Evolutionary conservation across 345 rosid genomes (phyloP), one percentile per base, ranked within the genome.

Genomic region (Lepidium africanum): DNA sequence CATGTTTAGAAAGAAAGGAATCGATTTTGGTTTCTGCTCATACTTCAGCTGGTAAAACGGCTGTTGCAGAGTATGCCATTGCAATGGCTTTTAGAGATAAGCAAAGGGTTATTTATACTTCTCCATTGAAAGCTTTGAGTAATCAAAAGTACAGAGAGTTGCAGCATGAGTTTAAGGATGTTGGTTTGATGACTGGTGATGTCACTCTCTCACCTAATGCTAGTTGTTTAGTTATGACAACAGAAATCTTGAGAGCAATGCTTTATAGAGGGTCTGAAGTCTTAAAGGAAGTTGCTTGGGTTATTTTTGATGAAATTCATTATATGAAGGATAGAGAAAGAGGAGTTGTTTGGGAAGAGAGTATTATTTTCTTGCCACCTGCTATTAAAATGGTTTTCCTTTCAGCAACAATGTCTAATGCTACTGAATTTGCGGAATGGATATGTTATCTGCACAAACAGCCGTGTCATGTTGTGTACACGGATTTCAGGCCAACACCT

Each of bases 301-400:
- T 94, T 46, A 85, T 94, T 51, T 94, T 94, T 67, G 99, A 94
- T 75, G 99, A 94, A 76, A 94, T 94, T 50, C 99, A 94, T 79
- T 94, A 94, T 55, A 94, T 91, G 97, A 94, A 85, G 74, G 99
- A 94, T 77, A 85, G 97, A 53, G 99, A 94, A 77, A 81, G 97
- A 65, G 99, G 99, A 2, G 99, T 91, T 71, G 99, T 94, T 55
- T 94, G 99, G 99, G 97, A 94, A 64, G 99, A 91, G 85, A 91
- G 96, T 84, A 94, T 94, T 23, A 80, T 94, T 37, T 94, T 91
- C 81, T 70, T 94, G 84, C 96, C 96, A 0, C 96, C 97, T 8
- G 97, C 86, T 40, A 94, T 94, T 75, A 94, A 94, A 80, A 91
- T 94, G 99, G 97, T 91, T 73, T 94, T 94, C 53, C 96, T 94